phyloP scores from a whole-genome alignment of 345 rosid genomes.

The Stellera chamaejasme region DNA sequence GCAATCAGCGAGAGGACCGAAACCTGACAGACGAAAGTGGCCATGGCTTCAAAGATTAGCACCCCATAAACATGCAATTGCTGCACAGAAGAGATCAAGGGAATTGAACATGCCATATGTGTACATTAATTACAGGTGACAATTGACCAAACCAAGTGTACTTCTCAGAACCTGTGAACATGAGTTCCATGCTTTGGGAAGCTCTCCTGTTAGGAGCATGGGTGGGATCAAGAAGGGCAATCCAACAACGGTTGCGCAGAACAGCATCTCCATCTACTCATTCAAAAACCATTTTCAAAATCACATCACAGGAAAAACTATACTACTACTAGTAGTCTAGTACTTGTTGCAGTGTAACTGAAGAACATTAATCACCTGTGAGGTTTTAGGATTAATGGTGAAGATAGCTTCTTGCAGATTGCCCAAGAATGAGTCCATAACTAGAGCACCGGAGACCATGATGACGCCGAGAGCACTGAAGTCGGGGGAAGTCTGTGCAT shows the following conservation, averaged over 20 bases:
- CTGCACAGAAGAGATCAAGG: slow-evolving; percentile 28
- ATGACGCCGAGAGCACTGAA: slow-evolving; percentile 76
- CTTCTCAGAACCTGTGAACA: slow-evolving; percentile 60
- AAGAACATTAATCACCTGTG: slow-evolving; percentile 42
- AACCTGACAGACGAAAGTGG: slow-evolving; percentile 89
- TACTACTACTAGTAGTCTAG: too few species aligned
- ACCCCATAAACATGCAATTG: slow-evolving; percentile 92
- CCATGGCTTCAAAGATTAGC: slow-evolving; percentile 88
- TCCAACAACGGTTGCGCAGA: slow-evolving; percentile 90
- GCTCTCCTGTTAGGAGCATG: slow-evolving; percentile 93
- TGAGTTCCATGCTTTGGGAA: slow-evolving; percentile 87
- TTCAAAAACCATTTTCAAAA: too few species aligned
- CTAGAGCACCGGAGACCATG: slow-evolving; percentile 81
- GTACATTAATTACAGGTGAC: too few species aligned
- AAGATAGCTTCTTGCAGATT: slow-evolving; percentile 95
- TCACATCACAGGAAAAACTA: too few species aligned
- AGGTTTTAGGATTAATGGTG: slow-evolving; percentile 82
- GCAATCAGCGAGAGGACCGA: slow-evolving; percentile 93
- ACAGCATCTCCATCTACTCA: slow-evolving; percentile 86
- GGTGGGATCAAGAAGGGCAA: slow-evolving; percentile 88
- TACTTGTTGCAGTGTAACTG: too few species aligned
- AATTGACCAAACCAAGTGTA: not conserved
- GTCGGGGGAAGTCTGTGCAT: slow-evolving; percentile 88
- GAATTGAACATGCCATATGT: too few species aligned
- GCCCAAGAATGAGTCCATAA: slow-evolving; percentile 90